Percentiles rank a stretch among this genome's conserved stretches.
phyloP scores from a whole-genome alignment of 371 early-diverging fungal species.

The Saksenaea vasiformis region DNA sequence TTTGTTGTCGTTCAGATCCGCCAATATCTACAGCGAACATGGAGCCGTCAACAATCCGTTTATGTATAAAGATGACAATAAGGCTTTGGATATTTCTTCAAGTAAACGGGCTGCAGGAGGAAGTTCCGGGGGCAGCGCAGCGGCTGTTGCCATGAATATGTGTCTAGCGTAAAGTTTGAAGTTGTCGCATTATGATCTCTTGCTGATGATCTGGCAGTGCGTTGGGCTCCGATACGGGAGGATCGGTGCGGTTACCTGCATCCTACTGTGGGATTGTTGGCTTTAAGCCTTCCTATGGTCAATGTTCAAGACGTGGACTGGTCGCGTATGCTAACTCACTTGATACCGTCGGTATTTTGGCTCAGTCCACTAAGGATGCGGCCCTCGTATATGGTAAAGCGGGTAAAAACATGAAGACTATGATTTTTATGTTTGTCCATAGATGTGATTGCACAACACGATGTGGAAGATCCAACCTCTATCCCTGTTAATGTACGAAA shows the following conservation, averaged over 20 bases:
- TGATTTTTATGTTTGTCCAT: background rate
- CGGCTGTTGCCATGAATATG: conserved; percentile 83
- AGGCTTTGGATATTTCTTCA: conserved; percentile 4
- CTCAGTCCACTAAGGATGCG: conserved; percentile 59
- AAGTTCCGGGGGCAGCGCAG: conserved; percentile 93
- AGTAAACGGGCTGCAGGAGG: conserved; percentile 77
- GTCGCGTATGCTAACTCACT: conserved; percentile 88
- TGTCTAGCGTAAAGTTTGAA: conserved; percentile 67
- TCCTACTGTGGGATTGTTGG: conserved; percentile 93
- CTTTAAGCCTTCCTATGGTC: conserved; percentile 92
- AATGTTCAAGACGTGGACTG: conserved; percentile 85
- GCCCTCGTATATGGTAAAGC: conserved; percentile 54
- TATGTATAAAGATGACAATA: conserved; percentile 10
- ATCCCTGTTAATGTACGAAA: conserved; percentile 33
- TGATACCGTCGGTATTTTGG: conserved; percentile 86
- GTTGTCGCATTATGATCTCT: background rate
- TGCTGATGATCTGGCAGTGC: conserved; percentile 45
- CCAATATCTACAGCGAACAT: conserved; percentile 52
- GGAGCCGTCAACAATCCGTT: conserved; percentile 59
- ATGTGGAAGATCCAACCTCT: conserved; percentile 64
- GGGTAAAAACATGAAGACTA: too few species aligned
- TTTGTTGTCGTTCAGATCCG: conserved; percentile 33
- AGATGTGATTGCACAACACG: conserved; percentile 62
- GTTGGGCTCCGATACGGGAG: conserved; percentile 94
- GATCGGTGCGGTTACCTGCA: conserved; percentile 92